These are phyloP conservation scores for Penicillium cosmopolitanum DNA, from an alignment of 495 filamentous ascomycete species.

Conservation along the genomic window DNA sequence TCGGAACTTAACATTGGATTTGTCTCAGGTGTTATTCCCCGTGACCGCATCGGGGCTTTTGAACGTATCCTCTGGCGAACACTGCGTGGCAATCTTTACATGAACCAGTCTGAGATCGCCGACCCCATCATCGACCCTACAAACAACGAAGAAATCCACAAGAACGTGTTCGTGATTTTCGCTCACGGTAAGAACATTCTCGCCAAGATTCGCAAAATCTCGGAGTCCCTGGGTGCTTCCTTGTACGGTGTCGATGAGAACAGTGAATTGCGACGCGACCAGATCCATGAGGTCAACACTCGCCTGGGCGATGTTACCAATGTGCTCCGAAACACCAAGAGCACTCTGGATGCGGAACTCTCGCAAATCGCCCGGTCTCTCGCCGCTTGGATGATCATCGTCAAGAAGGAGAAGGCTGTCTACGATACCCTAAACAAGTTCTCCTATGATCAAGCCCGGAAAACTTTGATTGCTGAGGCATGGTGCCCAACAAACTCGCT, in stretches of 20 bases:
- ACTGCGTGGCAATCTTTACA: conserved; percentile 96
- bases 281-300: conserved; percentile 95
- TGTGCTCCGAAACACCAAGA: conserved; percentile 94
- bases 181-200: conserved; percentile 98
- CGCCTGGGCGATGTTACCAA: conserved; percentile 86
- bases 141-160: conserved; percentile 87
- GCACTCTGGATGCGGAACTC: conserved; percentile 89
- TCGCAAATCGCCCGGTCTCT: conserved; percentile 88
- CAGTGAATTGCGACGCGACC: conserved; percentile 87
- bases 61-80: conserved; percentile 98
- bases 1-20: conserved; percentile 99
- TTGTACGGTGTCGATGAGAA: conserved; percentile 98
- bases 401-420: conserved; percentile 98
- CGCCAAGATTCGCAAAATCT: conserved; percentile 98
- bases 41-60: conserved; percentile 91
- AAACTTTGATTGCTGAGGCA: conserved; percentile 95
- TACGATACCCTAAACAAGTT: conserved; percentile 95
- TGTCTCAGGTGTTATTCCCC: conserved; percentile 94
- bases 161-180: conserved; percentile 99
- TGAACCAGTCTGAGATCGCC: conserved; percentile 98
- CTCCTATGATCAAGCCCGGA: conserved; percentile 93
- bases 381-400: conserved; percentile 92
- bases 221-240: conserved; percentile 92
- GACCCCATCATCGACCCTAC: conserved; percentile 91
- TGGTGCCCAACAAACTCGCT: conserved; percentile 95